Base-by-base conservation (phyloP, 345 rosid genomes). In the Boechera divaricarpa region DNA sequence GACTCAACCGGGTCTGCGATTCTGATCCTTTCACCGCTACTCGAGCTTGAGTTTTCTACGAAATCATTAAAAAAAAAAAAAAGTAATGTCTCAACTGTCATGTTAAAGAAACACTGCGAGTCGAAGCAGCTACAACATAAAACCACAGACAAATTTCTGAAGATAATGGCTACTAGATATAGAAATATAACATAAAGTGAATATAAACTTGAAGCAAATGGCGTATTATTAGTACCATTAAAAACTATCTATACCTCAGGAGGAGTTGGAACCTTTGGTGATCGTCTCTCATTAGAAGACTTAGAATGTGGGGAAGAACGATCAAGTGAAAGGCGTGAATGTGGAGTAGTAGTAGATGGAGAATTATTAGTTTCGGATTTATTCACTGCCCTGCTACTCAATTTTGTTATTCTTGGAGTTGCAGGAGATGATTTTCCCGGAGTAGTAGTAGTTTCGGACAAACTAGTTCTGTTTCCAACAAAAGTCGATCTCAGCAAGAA, bases 251-350 rank as follows among this genome's bases (percentile, higher is more conserved):
- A 33, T 80, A 94, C 99, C 57, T 91, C 97, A 7, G 92, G 86
- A 31, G 90, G 85, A 15, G 94, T 81, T 39, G 87, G 69, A 51
- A 87, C 80, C 83, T 88, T 92, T 0, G 91, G 85, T 10, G 92
- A 83, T 48, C 96, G 82, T 56, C 97, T 88, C 48, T 89, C 97
- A 77, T 70, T 11, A 16, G 85, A 15, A 44, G 98, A 83, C 87
- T 89, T 94, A 0, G 96, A 85, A 78, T 77, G 75, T 41, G 86
- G 76, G 7, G 97, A 88, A 51, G 99, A 88, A 21, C 89, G 90
- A 65, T 92, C 97, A 45, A 84, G 41, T 0, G 98, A 88, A 72
- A 77, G 83, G 7, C 99, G 94, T 13, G 90, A 70, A 79, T 65
- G 87, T 18, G 78, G 92, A 62, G 82, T 67, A 9, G 41, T 5